These are phyloP conservation scores for Tieghemostelium lacteum DNA, from an alignment of 78 protist species.

Conservation along the genomic window DNA sequence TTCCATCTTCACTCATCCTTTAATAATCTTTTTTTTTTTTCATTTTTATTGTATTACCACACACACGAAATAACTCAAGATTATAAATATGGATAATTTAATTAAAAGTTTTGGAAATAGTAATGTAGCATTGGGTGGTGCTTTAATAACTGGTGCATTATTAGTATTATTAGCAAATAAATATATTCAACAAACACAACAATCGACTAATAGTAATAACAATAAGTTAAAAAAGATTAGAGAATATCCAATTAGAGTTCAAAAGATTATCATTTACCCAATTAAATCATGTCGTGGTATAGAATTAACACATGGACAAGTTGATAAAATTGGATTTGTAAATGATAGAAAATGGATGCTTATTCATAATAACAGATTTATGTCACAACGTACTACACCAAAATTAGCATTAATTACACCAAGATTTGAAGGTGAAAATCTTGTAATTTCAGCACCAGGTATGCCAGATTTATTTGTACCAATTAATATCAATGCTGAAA, in stretches of 20 bases:
- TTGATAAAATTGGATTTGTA: slow-evolving; percentile 30
- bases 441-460: slow-evolving; percentile 12
- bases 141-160: no score
- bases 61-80: no score
- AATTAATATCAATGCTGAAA: background rate
- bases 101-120: no score
- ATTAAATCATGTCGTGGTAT: slow-evolving; percentile 64
- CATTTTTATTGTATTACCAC: no score
- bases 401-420: slow-evolving; percentile 8
- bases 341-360: slow-evolving; percentile 78
- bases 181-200: no score
- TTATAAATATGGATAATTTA: no score
- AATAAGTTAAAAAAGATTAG: no score
- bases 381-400: slow-evolving; percentile 17
- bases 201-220: no score
- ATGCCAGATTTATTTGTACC: background rate
- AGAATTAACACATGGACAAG: slow-evolving; percentile 25
- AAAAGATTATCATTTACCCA: slow-evolving; percentile 42
- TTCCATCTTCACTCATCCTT: no score
- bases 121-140: no score
- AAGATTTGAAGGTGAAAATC: background rate
- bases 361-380: slow-evolving; percentile 17
- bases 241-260: slow-evolving; percentile 8
- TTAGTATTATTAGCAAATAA: no score
- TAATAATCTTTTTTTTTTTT: no score